A percentile compares a stretch with the other conserved stretches of the same genome.
These are phyloP conservation scores for Bipolaris zeicola DNA, from an alignment of 2,329 filamentous ascomycete genomes.

Conservation along the genomic window DNA sequence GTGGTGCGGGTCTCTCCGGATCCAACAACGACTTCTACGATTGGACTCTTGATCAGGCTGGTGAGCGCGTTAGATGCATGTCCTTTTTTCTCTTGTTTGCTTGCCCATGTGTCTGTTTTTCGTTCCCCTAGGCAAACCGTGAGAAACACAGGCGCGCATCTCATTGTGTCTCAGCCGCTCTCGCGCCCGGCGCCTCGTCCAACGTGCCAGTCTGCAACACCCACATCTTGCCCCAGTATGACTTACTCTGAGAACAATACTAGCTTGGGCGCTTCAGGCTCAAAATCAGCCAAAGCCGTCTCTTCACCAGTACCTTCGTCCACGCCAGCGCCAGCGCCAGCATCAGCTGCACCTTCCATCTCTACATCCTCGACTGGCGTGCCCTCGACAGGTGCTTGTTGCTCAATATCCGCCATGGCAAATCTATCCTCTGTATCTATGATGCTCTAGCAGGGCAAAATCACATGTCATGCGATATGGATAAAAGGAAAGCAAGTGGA, in stretches of 20 bases:
- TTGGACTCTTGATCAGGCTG: constrained; percentile 56
- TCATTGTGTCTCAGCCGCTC: neutral
- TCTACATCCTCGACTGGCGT: constrained; percentile 54
- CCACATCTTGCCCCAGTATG: neutral
- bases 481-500: neutral
- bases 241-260: constrained; percentile 55
- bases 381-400: constrained; percentile 37
- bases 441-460: neutral
- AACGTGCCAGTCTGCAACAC: neutral
- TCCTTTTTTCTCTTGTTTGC: neutral
- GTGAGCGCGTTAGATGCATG: constrained; percentile 14
- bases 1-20: constrained; percentile 63
- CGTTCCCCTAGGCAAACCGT: neutral
- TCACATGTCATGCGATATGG: neutral
- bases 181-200: neutral
- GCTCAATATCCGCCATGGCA: constrained; percentile 40
- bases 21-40: constrained; percentile 54
- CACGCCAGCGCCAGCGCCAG: constrained; percentile 7
- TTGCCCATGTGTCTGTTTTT: neutral
- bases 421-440: constrained; percentile 1
- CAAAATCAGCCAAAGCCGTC: constrained; percentile 50
- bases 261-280: constrained; percentile 50
- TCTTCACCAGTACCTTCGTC: constrained; percentile 31
- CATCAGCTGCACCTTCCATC: constrained; percentile 48
- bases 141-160: neutral